Percentiles rank a stretch among this genome's conserved stretches.
These are phyloP conservation scores for Physocladia obscura DNA, from an alignment of 192 early-diverging fungal genomes.

Conservation along the genomic window DNA sequence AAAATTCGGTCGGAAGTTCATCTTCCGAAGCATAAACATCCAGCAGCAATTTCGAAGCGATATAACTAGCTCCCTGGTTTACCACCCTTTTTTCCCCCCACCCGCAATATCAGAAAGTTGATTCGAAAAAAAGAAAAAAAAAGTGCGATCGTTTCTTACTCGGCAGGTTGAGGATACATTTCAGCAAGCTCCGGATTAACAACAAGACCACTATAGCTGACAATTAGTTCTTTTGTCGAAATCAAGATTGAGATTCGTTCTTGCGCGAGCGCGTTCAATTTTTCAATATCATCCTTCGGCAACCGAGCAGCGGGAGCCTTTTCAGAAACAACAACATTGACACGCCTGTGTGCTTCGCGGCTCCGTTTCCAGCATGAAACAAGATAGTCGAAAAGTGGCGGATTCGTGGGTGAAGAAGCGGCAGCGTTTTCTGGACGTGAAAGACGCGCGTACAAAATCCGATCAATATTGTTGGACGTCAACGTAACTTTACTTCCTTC, in stretches of 20 bases:
- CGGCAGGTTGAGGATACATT: conserved; percentile 76
- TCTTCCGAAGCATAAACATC: conserved; percentile 59
- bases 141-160: no score
- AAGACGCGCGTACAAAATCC: conserved; percentile 37
- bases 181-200: conserved; percentile 78
- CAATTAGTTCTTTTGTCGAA: conserved; percentile 57
- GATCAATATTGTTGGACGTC: conserved; percentile 24
- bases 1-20: conserved; percentile 60
- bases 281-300: conserved; percentile 1
- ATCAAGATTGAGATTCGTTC: conserved; percentile 63
- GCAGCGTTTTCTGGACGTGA: conserved; percentile 35
- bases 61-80: conserved; percentile 36
- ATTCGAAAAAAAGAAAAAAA: background rate
- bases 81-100: no score
- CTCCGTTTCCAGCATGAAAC: conserved; percentile 43
- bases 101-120: background rate
- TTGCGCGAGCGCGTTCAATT: conserved; percentile 26
- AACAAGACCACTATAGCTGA: conserved; percentile 82
- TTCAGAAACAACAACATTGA: conserved; percentile 45
- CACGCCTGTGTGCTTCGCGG: conserved; percentile 21
- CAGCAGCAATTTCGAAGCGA: conserved; percentile 50
- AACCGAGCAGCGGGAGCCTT: conserved; percentile 13
- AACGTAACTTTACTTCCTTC: conserved; percentile 21
- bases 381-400: conserved; percentile 42
- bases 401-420: background rate